phyloP scores from a whole-genome alignment of 1,284 basidiomycete species.

The Cutaneotrichosporon sp. region DNA sequence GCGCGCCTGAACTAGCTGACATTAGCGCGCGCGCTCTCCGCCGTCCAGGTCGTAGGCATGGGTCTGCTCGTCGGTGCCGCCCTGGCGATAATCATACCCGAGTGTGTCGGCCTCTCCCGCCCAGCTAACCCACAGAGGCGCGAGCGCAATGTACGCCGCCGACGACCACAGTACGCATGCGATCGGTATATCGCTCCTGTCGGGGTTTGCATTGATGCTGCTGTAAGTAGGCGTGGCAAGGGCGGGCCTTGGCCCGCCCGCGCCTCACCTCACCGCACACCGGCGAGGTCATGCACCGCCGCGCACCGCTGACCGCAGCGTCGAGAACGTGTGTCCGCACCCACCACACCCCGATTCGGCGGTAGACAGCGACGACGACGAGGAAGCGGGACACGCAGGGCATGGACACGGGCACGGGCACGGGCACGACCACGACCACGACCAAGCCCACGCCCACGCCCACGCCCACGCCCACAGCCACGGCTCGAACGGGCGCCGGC shows the following conservation, averaged over 20 bases:
- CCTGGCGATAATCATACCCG: constrained; percentile 83
- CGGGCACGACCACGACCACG: constrained; percentile 9
- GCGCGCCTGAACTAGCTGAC: background rate
- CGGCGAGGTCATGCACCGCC: background rate
- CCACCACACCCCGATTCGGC: constrained; percentile 22
- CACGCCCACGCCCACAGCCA: background rate
- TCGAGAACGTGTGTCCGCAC: constrained; percentile 43
- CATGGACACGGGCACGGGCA: constrained; percentile 11
- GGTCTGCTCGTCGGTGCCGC: constrained; percentile 85
- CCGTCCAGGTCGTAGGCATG: constrained; percentile 65
- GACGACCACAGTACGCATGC: constrained; percentile 49
- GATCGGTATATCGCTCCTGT: constrained; percentile 67
- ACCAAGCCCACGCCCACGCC: constrained; percentile 19
- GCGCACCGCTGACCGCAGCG: constrained; percentile 21
- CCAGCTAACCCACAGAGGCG: constrained; percentile 35
- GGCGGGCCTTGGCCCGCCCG: no score
- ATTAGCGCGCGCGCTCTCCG: constrained; percentile 56
- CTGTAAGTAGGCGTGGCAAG: constrained; percentile 58
- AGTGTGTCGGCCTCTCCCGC: constrained; percentile 54
- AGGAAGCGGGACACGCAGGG: background rate
- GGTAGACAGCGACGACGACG: background rate
- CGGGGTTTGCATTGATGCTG: constrained; percentile 81
- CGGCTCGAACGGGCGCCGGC: background rate
- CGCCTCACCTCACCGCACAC: background rate
- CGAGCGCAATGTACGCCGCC: constrained; percentile 45